Conservation (phyloP, 768 basidiomycete species). For the Pilatotrama ljubarskyi region DNA sequence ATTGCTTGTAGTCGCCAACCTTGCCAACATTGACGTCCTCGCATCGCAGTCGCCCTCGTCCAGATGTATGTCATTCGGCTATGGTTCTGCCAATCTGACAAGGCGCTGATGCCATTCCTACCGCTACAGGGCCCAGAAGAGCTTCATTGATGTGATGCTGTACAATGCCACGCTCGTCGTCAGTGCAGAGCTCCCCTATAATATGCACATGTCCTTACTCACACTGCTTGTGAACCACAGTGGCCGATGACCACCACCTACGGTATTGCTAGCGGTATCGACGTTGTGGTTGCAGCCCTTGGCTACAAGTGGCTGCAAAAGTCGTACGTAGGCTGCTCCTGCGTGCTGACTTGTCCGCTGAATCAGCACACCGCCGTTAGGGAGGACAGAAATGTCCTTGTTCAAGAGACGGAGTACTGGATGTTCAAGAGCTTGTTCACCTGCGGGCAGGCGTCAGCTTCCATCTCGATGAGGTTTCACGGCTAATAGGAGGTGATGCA, state of each 20-base stretch:
- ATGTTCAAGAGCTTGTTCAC: constrained; percentile 10
- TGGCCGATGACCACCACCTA: constrained; percentile 9
- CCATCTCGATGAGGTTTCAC: background rate
- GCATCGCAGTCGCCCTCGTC: no score
- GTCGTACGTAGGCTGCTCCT: background rate
- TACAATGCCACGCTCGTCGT: background rate
- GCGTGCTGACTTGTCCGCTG: background rate
- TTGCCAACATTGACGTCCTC: no score
- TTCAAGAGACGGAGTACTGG: constrained; percentile 9
- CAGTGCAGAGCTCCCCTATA: background rate
- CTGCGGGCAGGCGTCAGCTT: background rate
- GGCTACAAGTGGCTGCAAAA: constrained; percentile 12
- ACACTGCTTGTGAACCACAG: background rate
- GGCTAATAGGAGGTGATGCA: background rate
- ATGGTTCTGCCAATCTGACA: no score
- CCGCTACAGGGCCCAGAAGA: background rate
- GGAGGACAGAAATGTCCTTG: background rate
- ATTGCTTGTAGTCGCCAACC: no score
- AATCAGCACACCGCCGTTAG: background rate
- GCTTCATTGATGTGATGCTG: background rate
- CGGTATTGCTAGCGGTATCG: background rate
- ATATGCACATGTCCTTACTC: no score
- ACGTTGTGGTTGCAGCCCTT: background rate
- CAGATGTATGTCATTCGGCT: no score
- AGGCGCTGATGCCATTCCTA: no score